phyloP scores from a whole-genome alignment of 106 monocot genomes.

The Acanthochlamys bracteata region DNA sequence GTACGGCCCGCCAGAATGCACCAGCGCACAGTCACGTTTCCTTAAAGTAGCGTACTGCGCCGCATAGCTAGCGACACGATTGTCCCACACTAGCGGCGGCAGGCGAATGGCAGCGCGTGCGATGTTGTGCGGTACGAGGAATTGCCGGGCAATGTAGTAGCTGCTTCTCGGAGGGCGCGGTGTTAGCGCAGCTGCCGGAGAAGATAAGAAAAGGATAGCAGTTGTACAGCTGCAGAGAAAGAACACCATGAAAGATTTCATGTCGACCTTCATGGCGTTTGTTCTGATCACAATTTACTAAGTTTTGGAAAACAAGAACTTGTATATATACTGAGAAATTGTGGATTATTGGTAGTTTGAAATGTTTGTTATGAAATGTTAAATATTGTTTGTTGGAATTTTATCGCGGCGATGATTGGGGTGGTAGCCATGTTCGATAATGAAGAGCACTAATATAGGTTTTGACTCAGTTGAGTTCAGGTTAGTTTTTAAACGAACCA shows the following conservation, averaged over 20 bases:
- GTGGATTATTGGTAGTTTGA: not conserved
- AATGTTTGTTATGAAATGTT: not conserved
- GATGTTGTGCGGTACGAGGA: slow-evolving; percentile 38
- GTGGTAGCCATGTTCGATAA: slow-evolving; percentile 17
- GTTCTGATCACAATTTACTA: not conserved
- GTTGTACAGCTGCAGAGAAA: not conserved
- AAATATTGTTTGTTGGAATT: not conserved
- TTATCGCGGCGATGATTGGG: not conserved
- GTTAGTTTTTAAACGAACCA: no score
- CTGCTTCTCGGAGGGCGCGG: not conserved
- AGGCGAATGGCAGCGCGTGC: slow-evolving; percentile 28
- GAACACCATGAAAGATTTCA: not conserved
- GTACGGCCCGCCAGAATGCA: slow-evolving; percentile 46
- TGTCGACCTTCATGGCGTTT: no score
- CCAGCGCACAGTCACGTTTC: slow-evolving; percentile 42
- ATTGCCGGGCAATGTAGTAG: not conserved
- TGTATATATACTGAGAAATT: not conserved
- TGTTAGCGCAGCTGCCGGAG: not conserved
- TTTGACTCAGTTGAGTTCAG: no score
- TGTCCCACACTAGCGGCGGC: slow-evolving; percentile 37
- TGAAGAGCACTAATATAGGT: slow-evolving; percentile 4
- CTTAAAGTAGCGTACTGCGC: slow-evolving; percentile 27
- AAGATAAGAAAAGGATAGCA: not conserved
- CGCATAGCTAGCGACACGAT: slow-evolving; percentile 35
- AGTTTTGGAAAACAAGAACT: not conserved